phyloP scores from a whole-genome alignment of 2,329 filamentous ascomycete genomes.

The Penicillium sp. region DNA sequence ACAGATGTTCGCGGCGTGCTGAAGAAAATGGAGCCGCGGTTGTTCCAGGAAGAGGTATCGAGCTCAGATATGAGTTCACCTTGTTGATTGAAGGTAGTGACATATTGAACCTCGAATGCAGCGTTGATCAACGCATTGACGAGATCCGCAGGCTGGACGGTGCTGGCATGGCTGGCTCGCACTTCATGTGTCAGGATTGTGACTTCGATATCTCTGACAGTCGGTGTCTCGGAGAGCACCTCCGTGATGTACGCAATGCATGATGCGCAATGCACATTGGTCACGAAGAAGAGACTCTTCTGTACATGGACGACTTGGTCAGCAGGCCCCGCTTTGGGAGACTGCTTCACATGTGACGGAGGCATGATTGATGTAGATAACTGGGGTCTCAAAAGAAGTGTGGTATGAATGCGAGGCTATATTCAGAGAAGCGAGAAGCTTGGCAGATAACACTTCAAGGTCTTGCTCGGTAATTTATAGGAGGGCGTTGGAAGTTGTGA shows the following conservation, averaged over 20 bases:
- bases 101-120: slow-evolving; percentile 48
- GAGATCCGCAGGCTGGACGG: slow-evolving; percentile 33
- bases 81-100: slow-evolving; percentile 38
- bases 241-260: slow-evolving; percentile 47
- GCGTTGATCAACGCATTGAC: slow-evolving; percentile 41
- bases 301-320: slow-evolving; percentile 4
- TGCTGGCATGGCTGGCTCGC: slow-evolving; percentile 37
- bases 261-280: slow-evolving; percentile 49
- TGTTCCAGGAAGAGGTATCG: slow-evolving; percentile 34
- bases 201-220: slow-evolving; percentile 40
- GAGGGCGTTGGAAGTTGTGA: not conserved
- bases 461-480: not conserved
- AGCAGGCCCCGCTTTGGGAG: slow-evolving; percentile 13
- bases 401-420: not conserved
- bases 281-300: slow-evolving; percentile 42
- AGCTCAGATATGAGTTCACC: slow-evolving; percentile 34
- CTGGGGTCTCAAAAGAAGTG: not conserved
- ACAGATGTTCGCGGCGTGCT: slow-evolving; percentile 20
- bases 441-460: not conserved
- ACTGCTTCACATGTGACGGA: slow-evolving; percentile 5
- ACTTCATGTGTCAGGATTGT: slow-evolving; percentile 46
- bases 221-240: slow-evolving; percentile 38
- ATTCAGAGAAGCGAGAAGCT: not conserved
- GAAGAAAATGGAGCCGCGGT: slow-evolving; percentile 27
- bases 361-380: slow-evolving; percentile 19